phyloP scores from a whole-genome alignment of 2,329 filamentous ascomycete species.

The Aspergillus pseudoglaucus region DNA sequence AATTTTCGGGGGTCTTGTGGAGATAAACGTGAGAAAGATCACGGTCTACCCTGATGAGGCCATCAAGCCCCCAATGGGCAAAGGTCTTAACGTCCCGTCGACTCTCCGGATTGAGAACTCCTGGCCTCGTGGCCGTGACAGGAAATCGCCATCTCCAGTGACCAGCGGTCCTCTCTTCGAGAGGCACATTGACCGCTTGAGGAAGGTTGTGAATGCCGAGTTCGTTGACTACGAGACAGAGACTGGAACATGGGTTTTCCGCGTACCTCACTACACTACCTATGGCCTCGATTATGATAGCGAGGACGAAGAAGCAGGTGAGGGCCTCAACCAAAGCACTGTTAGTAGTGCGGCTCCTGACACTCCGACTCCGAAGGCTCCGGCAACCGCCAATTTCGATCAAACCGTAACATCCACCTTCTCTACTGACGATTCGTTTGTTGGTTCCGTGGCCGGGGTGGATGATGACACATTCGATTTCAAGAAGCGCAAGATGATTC shows the following conservation, averaged over 20 bases:
- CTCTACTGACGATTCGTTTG: constrained; percentile 36
- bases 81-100: constrained; percentile 86
- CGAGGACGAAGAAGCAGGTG: constrained; percentile 54
- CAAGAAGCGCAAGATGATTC: constrained; percentile 52
- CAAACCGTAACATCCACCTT: constrained; percentile 32
- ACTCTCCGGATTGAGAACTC: constrained; percentile 85
- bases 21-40: constrained; percentile 68
- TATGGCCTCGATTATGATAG: constrained; percentile 84
- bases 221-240: constrained; percentile 74
- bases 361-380: constrained; percentile 40
- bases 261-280: constrained; percentile 92
- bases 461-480: constrained; percentile 56
- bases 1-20: constrained; percentile 70
- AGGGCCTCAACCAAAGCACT: constrained; percentile 46
- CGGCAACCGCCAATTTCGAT: constrained; percentile 20
- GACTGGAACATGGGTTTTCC: constrained; percentile 84
- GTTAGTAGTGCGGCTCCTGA: constrained; percentile 45
- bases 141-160: constrained; percentile 49
- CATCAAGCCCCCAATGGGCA: constrained; percentile 76
- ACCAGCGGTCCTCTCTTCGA: constrained; percentile 61
- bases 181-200: constrained; percentile 75
- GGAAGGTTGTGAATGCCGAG: constrained; percentile 69
- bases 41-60: constrained; percentile 75
- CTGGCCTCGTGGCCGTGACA: constrained; percentile 69
- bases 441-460: constrained; percentile 32